phyloP scores from a whole-genome alignment of 441 rosid species.

The Pelargonium fulgidum region DNA sequence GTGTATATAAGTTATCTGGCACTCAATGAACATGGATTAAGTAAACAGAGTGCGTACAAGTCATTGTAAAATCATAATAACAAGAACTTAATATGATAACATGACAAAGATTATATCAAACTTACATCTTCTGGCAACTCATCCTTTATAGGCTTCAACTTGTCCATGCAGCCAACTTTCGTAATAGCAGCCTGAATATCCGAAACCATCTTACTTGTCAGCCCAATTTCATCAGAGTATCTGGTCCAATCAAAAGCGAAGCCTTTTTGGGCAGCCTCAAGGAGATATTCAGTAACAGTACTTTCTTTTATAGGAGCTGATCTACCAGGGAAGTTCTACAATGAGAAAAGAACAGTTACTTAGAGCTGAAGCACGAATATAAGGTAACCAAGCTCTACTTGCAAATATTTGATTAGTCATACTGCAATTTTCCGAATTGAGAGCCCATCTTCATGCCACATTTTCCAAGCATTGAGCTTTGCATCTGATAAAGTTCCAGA shows the following conservation, averaged over 20 bases:
- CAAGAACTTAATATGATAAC: background rate
- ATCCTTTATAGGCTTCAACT: conserved; percentile 42
- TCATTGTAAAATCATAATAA: background rate
- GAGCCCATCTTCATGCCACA: conserved; percentile 43
- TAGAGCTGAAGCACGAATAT: conserved; percentile 4
- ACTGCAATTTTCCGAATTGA: conserved; percentile 38
- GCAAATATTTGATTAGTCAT: conserved; percentile 20
- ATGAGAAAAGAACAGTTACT: conserved; percentile 3
- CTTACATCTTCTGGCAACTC: conserved; percentile 43
- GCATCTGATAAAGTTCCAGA: conserved; percentile 30
- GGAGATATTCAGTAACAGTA: conserved; percentile 38
- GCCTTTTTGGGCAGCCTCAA: conserved; percentile 42
- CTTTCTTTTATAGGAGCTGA: conserved; percentile 42
- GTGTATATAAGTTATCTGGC: conserved; percentile 41
- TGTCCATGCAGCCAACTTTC: conserved; percentile 39
- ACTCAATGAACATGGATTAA: conserved; percentile 5
- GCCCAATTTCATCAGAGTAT: conserved; percentile 32
- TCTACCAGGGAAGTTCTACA: conserved; percentile 39
- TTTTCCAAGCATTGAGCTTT: conserved; percentile 43
- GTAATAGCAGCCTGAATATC: conserved; percentile 35
- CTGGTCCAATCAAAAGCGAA: conserved; percentile 35
- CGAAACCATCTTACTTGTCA: conserved; percentile 26
- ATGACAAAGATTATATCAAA: background rate
- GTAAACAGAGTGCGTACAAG: background rate
- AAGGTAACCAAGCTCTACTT: background rate